These are phyloP conservation scores for Fusarium dimerum DNA, from an alignment of 2,329 filamentous ascomycete species.

Conservation along the genomic window DNA sequence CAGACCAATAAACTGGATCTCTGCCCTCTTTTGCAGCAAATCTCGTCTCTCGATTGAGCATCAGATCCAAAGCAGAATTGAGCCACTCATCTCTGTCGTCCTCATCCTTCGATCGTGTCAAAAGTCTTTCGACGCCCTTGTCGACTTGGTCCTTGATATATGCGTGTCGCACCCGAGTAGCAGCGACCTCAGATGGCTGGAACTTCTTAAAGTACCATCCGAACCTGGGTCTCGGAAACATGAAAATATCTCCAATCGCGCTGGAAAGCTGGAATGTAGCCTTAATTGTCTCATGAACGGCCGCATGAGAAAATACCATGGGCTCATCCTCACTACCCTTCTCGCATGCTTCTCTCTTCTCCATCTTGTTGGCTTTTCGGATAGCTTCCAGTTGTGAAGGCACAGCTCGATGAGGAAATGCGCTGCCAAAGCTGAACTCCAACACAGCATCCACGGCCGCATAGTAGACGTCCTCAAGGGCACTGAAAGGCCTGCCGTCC, in stretches of 20 bases:
- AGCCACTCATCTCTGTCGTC: not conserved
- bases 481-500: slow-evolving; percentile 25
- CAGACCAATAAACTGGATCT: slow-evolving; percentile 26
- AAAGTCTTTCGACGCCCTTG: not conserved
- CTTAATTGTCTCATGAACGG: too few relatives aligned
- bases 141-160: slow-evolving; percentile 7
- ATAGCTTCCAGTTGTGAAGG: slow-evolving; percentile 15
- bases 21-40: slow-evolving; percentile 32
- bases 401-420: slow-evolving; percentile 26
- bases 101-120: not conserved
- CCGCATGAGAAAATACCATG: too few relatives aligned
- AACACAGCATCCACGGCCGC: slow-evolving; percentile 35
- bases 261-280: too few relatives aligned
- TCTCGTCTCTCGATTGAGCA: slow-evolving; percentile 34
- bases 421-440: slow-evolving; percentile 34
- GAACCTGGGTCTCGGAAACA: too few relatives aligned
- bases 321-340: too few relatives aligned
- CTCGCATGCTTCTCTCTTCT: too few relatives aligned
- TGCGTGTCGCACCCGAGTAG: too few relatives aligned
- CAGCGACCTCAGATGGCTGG: too few relatives aligned
- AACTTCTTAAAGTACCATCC: too few relatives aligned
- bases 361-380: not conserved
- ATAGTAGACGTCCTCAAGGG: slow-evolving; percentile 35
- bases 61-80: slow-evolving; percentile 33
- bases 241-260: too few relatives aligned